A percentile compares a stretch with the other conserved stretches of the same genome.
Conservation (phyloP, 148 eudicot genomes). For the Polygonum maritimum region DNA sequence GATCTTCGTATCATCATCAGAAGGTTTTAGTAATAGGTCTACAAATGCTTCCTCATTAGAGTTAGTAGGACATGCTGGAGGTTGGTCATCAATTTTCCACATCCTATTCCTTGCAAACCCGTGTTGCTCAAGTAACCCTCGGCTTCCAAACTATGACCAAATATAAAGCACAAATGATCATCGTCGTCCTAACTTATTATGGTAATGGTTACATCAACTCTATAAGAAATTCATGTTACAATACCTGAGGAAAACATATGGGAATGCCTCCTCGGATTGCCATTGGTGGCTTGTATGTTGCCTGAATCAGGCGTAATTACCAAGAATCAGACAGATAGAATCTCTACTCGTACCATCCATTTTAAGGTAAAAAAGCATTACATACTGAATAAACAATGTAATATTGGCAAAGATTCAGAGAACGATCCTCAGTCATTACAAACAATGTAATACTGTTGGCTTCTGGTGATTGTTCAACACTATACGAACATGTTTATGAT, state of each 20-base stretch:
- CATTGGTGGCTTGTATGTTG: slow-evolving; percentile 57
- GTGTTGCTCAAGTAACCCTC: slow-evolving; percentile 55
- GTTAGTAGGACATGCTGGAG: slow-evolving; percentile 35
- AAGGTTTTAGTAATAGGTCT: slow-evolving; percentile 52
- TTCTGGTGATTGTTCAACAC: not conserved
- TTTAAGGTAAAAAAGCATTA: not conserved
- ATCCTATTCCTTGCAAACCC: slow-evolving; percentile 59
- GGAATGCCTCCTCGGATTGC: slow-evolving; percentile 84
- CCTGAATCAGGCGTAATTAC: slow-evolving; percentile 20
- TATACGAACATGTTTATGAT: not conserved
- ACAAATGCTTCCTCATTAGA: slow-evolving; percentile 20
- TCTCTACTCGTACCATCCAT: not conserved
- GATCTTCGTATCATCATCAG: slow-evolving; percentile 44
- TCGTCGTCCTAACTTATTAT: not conserved
- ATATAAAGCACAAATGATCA: not conserved
- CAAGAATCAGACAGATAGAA: not conserved
- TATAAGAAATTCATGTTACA: not conserved
- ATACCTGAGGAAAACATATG: slow-evolving; percentile 94
- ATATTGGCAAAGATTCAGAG: not conserved
- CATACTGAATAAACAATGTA: not conserved
- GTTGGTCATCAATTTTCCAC: slow-evolving; percentile 40
- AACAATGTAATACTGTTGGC: not conserved
- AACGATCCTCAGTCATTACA: not conserved
- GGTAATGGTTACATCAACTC: not conserved
- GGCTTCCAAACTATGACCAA: slow-evolving; percentile 41